These are phyloP conservation scores for Astrephomene gubernaculifera DNA, from an alignment of 139 green algal species.

Conservation along the genomic window DNA sequence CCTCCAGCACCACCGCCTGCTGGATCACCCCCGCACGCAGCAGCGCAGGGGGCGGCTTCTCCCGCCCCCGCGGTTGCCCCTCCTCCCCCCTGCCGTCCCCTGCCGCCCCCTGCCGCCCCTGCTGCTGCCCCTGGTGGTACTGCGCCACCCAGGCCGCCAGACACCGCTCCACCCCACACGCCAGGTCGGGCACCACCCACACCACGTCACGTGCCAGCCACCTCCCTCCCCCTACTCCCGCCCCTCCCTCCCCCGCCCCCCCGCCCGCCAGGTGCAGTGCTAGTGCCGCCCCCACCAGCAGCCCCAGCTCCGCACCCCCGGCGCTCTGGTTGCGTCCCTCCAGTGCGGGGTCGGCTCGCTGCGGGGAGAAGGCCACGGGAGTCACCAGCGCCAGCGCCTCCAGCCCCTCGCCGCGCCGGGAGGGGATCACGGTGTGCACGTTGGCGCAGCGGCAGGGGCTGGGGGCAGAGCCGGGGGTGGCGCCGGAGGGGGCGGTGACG, in stretches of 20 bases:
- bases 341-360: neutral
- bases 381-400: slow-evolving; percentile 75
- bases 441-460: slow-evolving; percentile 51
- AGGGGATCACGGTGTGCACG: slow-evolving; percentile 59
- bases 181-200: slow-evolving; percentile 73
- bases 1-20: slow-evolving; percentile 81
- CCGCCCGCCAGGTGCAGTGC: slow-evolving; percentile 58
- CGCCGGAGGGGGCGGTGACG: neutral
- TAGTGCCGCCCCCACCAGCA: slow-evolving; percentile 34
- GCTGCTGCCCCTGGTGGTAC: slow-evolving; percentile 46
- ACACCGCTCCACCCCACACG: slow-evolving; percentile 56
- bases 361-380: slow-evolving; percentile 49
- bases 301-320: neutral
- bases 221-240: neutral
- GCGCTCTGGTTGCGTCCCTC: slow-evolving; percentile 34
- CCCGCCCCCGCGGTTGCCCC: neutral
- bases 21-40: slow-evolving; percentile 66
- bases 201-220: slow-evolving; percentile 83
- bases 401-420: slow-evolving; percentile 69
- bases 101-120: neutral
- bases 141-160: slow-evolving; percentile 63
- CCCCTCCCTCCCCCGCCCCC: neutral
- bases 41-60: slow-evolving; percentile 11
- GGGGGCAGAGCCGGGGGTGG: neutral
- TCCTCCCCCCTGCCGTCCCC: no score